Evolutionary conservation across 768 basidiomycete species (phyloP).

Genomic region (Phlegmacium glaucopus): DNA sequence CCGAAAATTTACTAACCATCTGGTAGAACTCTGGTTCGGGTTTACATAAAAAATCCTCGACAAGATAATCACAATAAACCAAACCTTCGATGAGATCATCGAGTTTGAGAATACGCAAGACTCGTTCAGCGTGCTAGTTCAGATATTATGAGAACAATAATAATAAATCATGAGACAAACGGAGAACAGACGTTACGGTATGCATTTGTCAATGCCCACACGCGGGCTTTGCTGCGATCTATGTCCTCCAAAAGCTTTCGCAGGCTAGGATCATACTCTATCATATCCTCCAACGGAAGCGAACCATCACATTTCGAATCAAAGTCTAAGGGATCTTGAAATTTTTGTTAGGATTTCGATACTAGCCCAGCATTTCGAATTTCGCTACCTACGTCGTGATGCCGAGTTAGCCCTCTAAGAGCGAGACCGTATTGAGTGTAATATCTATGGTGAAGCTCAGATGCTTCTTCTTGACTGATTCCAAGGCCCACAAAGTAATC

Average conservation of each 20-base stretch:
- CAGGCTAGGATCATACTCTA: slow-evolving; percentile 57
- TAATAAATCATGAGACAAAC: background rate
- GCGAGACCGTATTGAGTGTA: slow-evolving; percentile 83
- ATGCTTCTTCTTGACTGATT: slow-evolving; percentile 64
- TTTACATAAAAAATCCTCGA: slow-evolving; percentile 72
- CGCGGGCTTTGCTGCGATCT: slow-evolving; percentile 69
- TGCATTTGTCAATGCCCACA: slow-evolving; percentile 88
- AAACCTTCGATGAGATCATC: slow-evolving; percentile 73
- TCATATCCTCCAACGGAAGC: slow-evolving; percentile 77
- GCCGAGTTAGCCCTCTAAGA: slow-evolving; percentile 69
- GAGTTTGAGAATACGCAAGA: slow-evolving; percentile 69
- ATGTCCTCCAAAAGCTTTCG: slow-evolving; percentile 75
- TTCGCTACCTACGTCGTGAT: slow-evolving; percentile 69
- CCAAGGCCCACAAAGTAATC: slow-evolving; percentile 76
- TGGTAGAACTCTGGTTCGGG: slow-evolving; percentile 73
- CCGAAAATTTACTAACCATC: slow-evolving; percentile 35
- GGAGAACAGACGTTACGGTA: slow-evolving; percentile 56
- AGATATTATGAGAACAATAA: background rate
- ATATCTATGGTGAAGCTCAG: slow-evolving; percentile 65
- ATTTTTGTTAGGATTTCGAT: background rate
- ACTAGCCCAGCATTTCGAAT: slow-evolving; percentile 1
- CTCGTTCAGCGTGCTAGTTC: slow-evolving; percentile 74
- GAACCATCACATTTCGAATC: slow-evolving; percentile 81
- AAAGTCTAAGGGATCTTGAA: slow-evolving; percentile 76
- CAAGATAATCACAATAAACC: slow-evolving; percentile 74